Evolutionary conservation across 176 grass and related monocot species (phyloP).

Genomic region (Oryza australiensis): DNA sequence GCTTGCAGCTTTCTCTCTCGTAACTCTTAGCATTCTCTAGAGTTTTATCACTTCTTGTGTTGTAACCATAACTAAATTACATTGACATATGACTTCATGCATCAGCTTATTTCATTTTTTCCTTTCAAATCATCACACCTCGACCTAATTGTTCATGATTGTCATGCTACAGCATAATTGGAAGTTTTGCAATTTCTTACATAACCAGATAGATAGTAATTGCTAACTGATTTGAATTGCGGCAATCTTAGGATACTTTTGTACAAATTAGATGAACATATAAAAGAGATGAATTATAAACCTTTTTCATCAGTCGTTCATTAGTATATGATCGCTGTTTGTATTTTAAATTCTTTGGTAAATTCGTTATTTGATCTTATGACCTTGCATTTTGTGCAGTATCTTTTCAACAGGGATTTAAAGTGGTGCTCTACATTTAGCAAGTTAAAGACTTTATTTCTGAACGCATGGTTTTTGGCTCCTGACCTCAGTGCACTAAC

Average conservation of each 20-base stretch:
- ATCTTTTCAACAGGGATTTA: conserved; percentile 24
- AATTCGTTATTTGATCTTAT: not conserved
- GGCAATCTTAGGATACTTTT: not conserved
- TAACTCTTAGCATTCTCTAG: not conserved
- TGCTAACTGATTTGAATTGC: not conserved
- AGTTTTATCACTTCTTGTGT: not conserved
- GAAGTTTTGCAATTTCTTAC: no score
- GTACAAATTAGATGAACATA: not conserved
- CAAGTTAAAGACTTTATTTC: conserved; percentile 5
- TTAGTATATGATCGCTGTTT: not conserved
- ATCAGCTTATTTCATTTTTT: not conserved
- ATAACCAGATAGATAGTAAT: not conserved
- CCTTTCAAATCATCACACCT: no score
- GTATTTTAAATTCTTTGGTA: no score
- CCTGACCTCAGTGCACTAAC: not conserved
- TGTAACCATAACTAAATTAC: not conserved
- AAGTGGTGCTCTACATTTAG: conserved; percentile 11
- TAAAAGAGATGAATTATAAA: not conserved
- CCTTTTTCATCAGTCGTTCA: not conserved
- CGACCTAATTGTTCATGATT: not conserved
- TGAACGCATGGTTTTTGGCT: not conserved
- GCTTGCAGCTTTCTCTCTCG: not conserved
- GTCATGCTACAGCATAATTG: no score
- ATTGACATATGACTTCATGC: not conserved
- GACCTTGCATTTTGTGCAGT: not conserved